Conservation (phyloP, 2,329 filamentous ascomycete genomes). For the Epicoccum sorghinum region DNA sequence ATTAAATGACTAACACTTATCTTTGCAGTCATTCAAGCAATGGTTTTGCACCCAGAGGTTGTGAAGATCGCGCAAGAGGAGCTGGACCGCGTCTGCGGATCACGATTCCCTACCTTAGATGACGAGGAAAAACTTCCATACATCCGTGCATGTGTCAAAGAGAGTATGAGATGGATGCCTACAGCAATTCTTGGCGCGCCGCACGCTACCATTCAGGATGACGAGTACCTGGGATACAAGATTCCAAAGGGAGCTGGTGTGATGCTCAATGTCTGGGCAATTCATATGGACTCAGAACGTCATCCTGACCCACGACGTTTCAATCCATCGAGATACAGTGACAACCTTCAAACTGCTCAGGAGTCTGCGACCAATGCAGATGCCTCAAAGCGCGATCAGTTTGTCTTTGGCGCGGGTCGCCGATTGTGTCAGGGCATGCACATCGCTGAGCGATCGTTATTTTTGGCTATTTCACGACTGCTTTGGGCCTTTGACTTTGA, state of each 20-base stretch:
- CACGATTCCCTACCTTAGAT: conserved; percentile 37
- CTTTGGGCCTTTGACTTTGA: conserved; percentile 44
- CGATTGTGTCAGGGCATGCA: conserved; percentile 49
- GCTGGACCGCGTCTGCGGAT: conserved; percentile 37
- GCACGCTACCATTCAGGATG: conserved; percentile 33
- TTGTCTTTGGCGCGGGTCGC: conserved; percentile 47
- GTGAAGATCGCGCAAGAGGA: conserved; percentile 31
- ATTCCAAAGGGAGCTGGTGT: conserved; percentile 48
- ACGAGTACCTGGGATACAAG: conserved; percentile 41
- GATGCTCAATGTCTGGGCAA: conserved; percentile 43
- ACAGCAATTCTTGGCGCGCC: conserved; percentile 30
- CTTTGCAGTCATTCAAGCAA: conserved; percentile 30
- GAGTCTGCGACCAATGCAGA: conserved; percentile 43
- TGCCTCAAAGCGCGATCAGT: conserved; percentile 41
- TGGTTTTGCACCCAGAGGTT: conserved; percentile 33
- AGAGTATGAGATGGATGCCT: conserved; percentile 41
- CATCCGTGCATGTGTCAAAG: conserved; percentile 36
- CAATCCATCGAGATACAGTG: conserved; percentile 49
- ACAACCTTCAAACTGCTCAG: conserved; percentile 33
- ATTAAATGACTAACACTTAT: not conserved
- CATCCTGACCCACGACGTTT: conserved; percentile 52
- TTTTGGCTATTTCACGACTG: conserved; percentile 38
- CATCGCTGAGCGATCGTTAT: conserved; percentile 42
- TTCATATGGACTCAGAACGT: conserved; percentile 49
- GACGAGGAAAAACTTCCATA: conserved; percentile 34